phyloP scores from a whole-genome alignment of 2,329 filamentous ascomycete genomes.

The Monosporascus sp. region DNA sequence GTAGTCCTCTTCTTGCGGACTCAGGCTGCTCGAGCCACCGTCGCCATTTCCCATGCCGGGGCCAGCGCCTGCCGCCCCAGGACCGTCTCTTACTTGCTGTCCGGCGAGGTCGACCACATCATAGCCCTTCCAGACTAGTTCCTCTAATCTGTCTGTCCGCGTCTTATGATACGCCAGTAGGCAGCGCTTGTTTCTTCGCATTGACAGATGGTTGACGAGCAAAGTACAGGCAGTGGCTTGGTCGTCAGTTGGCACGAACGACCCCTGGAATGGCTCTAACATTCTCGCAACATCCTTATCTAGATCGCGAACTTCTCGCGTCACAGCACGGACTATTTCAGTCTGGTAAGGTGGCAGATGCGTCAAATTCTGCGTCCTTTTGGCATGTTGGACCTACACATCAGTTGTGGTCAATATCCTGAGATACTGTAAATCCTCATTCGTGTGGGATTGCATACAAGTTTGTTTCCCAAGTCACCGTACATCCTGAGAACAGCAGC shows the following conservation, averaged over 20 bases:
- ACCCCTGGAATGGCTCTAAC: conserved; percentile 75
- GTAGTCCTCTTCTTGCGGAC: conserved; percentile 95
- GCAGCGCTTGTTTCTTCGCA: conserved; percentile 94
- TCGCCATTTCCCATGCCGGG: conserved; percentile 36
- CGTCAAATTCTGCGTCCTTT: conserved; percentile 80
- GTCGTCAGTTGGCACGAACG: conserved; percentile 78
- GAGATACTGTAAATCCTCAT: conserved; percentile 2
- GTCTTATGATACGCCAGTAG: conserved; percentile 90
- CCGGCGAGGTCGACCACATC: conserved; percentile 70
- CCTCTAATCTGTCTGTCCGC: conserved; percentile 84
- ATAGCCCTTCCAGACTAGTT: conserved; percentile 85
- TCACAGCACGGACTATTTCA: conserved; percentile 80
- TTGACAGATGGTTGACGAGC: conserved; percentile 88
- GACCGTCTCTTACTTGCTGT: conserved; percentile 44
- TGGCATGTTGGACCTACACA: conserved; percentile 82
- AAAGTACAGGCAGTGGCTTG: conserved; percentile 82
- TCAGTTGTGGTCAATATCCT: conserved; percentile 9
- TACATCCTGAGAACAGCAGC: conserved; percentile 56
- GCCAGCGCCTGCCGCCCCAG: conserved; percentile 27
- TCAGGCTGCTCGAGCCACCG: conserved; percentile 67
- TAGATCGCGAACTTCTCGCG: conserved; percentile 87
- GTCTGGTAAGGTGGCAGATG: conserved; percentile 89
- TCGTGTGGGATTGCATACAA: conserved; percentile 46
- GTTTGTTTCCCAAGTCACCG: conserved; percentile 79
- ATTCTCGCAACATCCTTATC: conserved; percentile 78